Percentiles rank a stretch among this genome's conserved stretches.
These are phyloP conservation scores for Ichthyophthirius multifiliis DNA, from an alignment of 169 alveolate species.

Conservation along the genomic window DNA sequence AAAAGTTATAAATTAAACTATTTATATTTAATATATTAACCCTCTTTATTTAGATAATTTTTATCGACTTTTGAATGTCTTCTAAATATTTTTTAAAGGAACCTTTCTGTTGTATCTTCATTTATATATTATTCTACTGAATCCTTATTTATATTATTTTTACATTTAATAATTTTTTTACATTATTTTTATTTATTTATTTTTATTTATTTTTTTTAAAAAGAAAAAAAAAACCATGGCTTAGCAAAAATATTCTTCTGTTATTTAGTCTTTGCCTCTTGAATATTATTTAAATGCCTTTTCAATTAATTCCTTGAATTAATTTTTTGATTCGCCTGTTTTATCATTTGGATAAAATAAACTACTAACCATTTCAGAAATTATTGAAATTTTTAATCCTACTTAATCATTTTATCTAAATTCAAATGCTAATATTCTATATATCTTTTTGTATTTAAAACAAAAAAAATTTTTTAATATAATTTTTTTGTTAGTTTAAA, in stretches of 20 bases:
- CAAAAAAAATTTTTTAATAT: too few relatives aligned
- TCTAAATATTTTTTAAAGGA: slow-evolving; percentile 30
- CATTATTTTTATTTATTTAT: not conserved
- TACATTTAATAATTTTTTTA: not conserved
- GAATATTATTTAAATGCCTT: slow-evolving; percentile 39
- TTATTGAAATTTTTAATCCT: slow-evolving; percentile 26
- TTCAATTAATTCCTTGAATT: slow-evolving; percentile 36
- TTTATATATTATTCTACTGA: slow-evolving; percentile 39
- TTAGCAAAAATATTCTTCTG: slow-evolving; percentile 31
- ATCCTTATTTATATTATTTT: not conserved
- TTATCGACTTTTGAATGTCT: slow-evolving; percentile 30
- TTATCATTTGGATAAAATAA: slow-evolving; percentile 42
- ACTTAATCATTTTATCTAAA: slow-evolving; percentile 16
- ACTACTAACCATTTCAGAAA: slow-evolving; percentile 44
- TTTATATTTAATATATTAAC: not conserved
- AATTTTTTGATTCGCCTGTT: slow-evolving; percentile 44
- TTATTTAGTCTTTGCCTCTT: slow-evolving; percentile 35
- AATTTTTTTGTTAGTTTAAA: too few relatives aligned
- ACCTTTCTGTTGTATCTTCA: slow-evolving; percentile 42
- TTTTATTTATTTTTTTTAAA: slow-evolving; percentile 3
- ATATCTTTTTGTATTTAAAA: too few relatives aligned
- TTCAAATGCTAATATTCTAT: slow-evolving; percentile 43
- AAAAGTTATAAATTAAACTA: not conserved
- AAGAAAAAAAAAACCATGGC: slow-evolving; percentile 32
- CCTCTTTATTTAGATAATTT: slow-evolving; percentile 26